Evolutionary conservation across 2,329 filamentous ascomycete genomes (phyloP).

Genomic region (Cladosporium phlei): DNA sequence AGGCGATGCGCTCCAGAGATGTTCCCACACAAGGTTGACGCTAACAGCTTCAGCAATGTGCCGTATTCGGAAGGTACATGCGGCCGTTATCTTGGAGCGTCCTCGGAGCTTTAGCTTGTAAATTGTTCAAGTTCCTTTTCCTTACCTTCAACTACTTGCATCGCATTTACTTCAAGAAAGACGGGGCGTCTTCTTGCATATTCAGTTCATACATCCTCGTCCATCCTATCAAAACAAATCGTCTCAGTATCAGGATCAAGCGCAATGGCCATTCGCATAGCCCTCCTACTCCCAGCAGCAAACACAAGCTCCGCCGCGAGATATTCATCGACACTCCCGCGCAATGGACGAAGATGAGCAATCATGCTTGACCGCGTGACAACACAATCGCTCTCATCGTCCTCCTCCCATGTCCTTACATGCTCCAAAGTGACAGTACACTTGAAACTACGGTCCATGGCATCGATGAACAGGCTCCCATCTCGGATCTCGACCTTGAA

Average conservation of each 20-base stretch:
- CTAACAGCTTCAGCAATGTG: slow-evolving; percentile 4
- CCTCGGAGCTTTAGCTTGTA: too few species aligned
- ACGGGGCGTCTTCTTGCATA: too few species aligned
- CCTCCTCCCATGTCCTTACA: background rate
- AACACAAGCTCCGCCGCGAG: background rate
- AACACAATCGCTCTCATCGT: background rate
- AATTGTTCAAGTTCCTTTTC: too few species aligned
- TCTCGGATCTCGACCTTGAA: slow-evolving; percentile 26
- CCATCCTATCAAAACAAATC: slow-evolving; percentile 1
- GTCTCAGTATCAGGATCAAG: background rate
- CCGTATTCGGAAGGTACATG: background rate
- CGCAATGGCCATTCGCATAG: background rate
- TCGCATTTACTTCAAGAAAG: too few species aligned
- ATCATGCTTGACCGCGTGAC: background rate
- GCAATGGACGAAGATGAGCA: background rate
- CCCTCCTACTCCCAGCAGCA: background rate
- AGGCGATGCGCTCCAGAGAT: slow-evolving; percentile 1
- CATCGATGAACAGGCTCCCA: slow-evolving; percentile 30
- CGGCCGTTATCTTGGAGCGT: too few species aligned
- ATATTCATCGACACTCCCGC: background rate
- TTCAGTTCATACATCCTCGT: too few species aligned
- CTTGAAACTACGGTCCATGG: slow-evolving; percentile 27
- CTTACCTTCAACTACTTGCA: too few species aligned
- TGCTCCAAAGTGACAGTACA: slow-evolving; percentile 31
- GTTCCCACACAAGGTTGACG: background rate